Conservation (phyloP, 1,284 basidiomycete species). For the Pseudozyma thailandica region DNA sequence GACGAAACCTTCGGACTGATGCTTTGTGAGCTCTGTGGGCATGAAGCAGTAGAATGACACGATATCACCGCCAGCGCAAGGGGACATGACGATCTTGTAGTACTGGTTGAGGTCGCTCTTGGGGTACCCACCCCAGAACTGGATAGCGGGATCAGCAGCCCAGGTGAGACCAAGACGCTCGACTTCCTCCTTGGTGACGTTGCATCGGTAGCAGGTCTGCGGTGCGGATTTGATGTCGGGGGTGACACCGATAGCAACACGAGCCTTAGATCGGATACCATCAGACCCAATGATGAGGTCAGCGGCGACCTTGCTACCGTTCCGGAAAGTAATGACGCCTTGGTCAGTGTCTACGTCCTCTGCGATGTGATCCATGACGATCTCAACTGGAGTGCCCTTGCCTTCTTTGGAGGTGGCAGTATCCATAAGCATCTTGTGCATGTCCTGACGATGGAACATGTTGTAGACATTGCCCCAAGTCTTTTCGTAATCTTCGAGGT, state of each 20-base stretch:
- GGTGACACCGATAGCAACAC: constrained; percentile 52
- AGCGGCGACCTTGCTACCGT: constrained; percentile 71
- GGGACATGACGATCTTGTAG: constrained; percentile 70
- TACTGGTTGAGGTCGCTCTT: constrained; percentile 52
- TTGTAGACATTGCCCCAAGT: constrained; percentile 55
- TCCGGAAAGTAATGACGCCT: constrained; percentile 69
- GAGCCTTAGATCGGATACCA: constrained; percentile 69
- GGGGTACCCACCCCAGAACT: constrained; percentile 69
- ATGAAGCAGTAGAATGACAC: constrained; percentile 68
- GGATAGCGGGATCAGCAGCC: constrained; percentile 67
- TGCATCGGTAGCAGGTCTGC: constrained; percentile 69
- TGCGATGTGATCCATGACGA: constrained; percentile 69
- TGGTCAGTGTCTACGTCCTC: constrained; percentile 64
- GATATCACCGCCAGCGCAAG: constrained; percentile 66
- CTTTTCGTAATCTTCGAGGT: constrained; percentile 48
- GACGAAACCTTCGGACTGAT: constrained; percentile 69
- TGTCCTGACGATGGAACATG: constrained; percentile 69
- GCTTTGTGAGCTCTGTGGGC: constrained; percentile 67
- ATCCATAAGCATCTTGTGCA: constrained; percentile 64
- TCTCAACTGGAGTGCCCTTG: constrained; percentile 43
- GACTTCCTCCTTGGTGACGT: constrained; percentile 64
- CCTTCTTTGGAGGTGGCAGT: constrained; percentile 61
- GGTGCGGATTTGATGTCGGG: constrained; percentile 63
- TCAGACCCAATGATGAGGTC: constrained; percentile 78
- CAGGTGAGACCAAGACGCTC: constrained; percentile 67